Evolutionary conservation across 805 yeast species (phyloP).

Genomic region (Zygosaccharomyces siamensis): DNA sequence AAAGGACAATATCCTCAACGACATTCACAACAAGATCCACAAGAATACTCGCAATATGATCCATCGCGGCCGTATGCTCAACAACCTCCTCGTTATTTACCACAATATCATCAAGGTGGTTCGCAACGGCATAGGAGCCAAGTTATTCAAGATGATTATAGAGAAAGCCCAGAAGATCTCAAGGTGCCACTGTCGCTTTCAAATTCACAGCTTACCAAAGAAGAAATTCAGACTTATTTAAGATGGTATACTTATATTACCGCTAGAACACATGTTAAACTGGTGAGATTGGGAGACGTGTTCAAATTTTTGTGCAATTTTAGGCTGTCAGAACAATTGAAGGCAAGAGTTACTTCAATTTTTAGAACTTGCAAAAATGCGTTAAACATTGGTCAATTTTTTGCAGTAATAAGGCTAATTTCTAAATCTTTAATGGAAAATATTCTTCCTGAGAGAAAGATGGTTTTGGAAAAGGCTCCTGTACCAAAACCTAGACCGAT

Average conservation of each 20-base stretch:
- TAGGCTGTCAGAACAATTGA: slow-evolving; percentile 49
- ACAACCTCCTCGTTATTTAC: background rate
- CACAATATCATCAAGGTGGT: background rate
- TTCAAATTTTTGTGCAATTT: slow-evolving; percentile 74
- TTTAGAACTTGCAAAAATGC: slow-evolving; percentile 50
- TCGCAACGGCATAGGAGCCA: background rate
- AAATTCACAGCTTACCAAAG: slow-evolving; percentile 61
- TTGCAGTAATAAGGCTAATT: slow-evolving; percentile 74
- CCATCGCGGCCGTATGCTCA: background rate
- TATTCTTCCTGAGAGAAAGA: slow-evolving; percentile 46
- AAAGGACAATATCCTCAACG: background rate
- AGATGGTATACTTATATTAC: slow-evolving; percentile 90
- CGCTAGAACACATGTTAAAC: slow-evolving; percentile 59
- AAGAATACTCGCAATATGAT: background rate
- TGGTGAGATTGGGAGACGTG: slow-evolving; percentile 72
- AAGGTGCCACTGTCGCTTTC: slow-evolving; percentile 60
- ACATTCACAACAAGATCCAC: slow-evolving; percentile 7
- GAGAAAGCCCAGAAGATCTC: slow-evolving; percentile 37
- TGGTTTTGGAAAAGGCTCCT: slow-evolving; percentile 53
- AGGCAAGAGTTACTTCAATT: slow-evolving; percentile 47
- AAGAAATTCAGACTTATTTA: slow-evolving; percentile 79
- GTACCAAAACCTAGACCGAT: slow-evolving; percentile 81
- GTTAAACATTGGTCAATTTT: slow-evolving; percentile 85
- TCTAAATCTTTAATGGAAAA: slow-evolving; percentile 60
- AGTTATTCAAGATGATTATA: slow-evolving; percentile 10